Percentiles rank a stretch among this genome's conserved stretches.
These are phyloP conservation scores for Candida sojae DNA, from an alignment of 1,139 yeast species.

Conservation along the genomic window DNA sequence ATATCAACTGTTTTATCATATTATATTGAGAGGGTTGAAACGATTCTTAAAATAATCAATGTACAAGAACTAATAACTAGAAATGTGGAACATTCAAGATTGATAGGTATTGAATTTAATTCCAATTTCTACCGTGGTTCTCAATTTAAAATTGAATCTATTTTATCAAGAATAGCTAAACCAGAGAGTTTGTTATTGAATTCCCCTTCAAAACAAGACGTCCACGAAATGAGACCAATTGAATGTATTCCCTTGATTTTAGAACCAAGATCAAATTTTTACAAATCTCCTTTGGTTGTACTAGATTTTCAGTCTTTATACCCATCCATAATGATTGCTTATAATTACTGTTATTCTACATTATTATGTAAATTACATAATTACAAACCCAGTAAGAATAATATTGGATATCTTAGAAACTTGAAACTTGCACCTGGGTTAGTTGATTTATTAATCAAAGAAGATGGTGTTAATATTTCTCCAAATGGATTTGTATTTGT, in stretches of 20 bases:
- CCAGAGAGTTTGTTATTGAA: constrained; percentile 69
- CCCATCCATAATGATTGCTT: constrained; percentile 90
- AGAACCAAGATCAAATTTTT: constrained; percentile 87
- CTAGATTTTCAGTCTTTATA: constrained; percentile 91
- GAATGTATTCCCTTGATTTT: constrained; percentile 87
- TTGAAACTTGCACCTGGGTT: constrained; percentile 59
- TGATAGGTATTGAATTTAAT: constrained; percentile 86
- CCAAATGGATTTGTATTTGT: constrained; percentile 89
- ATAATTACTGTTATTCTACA: constrained; percentile 90
- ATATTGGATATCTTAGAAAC: constrained; percentile 40
- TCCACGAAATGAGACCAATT: constrained; percentile 80
- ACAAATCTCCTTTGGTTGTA: constrained; percentile 86
- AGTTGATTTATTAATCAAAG: constrained; percentile 50
- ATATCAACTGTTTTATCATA: constrained; percentile 49
- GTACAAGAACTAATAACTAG: constrained; percentile 68
- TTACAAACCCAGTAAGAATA: constrained; percentile 40
- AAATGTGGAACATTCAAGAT: constrained; percentile 80
- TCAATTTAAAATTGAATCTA: constrained; percentile 89
- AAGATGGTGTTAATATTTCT: constrained; percentile 58
- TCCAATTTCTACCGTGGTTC: constrained; percentile 91
- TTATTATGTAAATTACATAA: constrained; percentile 69
- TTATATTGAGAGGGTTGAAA: constrained; percentile 49
- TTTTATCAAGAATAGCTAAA: constrained; percentile 72
- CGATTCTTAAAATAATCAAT: constrained; percentile 52
- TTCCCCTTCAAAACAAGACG: constrained; percentile 82